phyloP scores from a whole-genome alignment of 2,329 filamentous ascomycete genomes.

The Colletotrichum sp. region DNA sequence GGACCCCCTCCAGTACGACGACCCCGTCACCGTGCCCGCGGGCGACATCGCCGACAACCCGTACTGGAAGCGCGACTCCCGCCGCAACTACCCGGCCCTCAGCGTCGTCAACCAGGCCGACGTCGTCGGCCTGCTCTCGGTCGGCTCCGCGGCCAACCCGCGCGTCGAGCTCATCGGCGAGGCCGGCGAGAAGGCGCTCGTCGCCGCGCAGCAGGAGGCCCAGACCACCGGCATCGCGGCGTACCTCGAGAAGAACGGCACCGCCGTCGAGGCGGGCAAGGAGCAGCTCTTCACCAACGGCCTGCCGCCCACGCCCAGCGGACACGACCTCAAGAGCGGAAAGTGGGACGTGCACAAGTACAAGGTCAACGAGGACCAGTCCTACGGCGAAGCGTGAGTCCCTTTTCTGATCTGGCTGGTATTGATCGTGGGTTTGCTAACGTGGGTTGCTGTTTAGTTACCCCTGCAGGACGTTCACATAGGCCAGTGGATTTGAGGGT shows the following conservation, averaged over 20 bases:
- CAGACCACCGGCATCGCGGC: conserved; percentile 73
- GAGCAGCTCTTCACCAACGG: conserved; percentile 75
- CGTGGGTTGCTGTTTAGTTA: conserved; percentile 49
- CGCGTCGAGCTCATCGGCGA: conserved; percentile 81
- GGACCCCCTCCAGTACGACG: conserved; percentile 76
- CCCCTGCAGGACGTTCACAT: conserved; percentile 68
- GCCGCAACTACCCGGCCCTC: conserved; percentile 80
- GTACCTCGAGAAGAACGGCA: conserved; percentile 69
- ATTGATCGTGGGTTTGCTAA: conserved; percentile 32
- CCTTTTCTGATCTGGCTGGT: background rate
- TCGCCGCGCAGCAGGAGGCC: conserved; percentile 77
- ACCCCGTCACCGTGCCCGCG: conserved; percentile 83
- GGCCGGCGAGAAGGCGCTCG: conserved; percentile 67
- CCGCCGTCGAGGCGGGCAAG: conserved; percentile 52
- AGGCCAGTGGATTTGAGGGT: conserved; percentile 28
- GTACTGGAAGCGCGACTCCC: conserved; percentile 93
- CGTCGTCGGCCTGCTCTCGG: conserved; percentile 81
- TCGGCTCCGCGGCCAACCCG: conserved; percentile 82
- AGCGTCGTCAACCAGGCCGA: conserved; percentile 85
- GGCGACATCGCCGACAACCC: conserved; percentile 89
- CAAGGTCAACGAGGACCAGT: conserved; percentile 65
- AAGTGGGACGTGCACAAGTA: conserved; percentile 74
- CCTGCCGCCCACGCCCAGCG: conserved; percentile 84
- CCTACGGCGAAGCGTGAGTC: conserved; percentile 74
- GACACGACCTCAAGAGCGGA: conserved; percentile 60